phyloP scores from a whole-genome alignment of 2,329 filamentous ascomycete genomes.

The Akanthomyces dipterigenus region DNA sequence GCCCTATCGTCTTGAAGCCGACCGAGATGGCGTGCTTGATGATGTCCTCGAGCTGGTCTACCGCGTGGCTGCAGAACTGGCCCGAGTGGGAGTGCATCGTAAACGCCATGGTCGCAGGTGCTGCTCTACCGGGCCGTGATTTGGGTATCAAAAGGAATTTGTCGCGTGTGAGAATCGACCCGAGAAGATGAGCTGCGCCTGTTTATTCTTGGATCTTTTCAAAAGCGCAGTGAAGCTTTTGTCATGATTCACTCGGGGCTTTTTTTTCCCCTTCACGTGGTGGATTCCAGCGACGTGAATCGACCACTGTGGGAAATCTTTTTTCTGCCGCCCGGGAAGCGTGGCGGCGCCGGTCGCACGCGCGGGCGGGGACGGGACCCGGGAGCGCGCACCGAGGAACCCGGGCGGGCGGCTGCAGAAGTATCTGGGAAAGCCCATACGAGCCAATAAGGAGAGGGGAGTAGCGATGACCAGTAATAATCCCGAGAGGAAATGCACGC shows the following conservation, averaged over 20 bases:
- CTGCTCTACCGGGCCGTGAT: no score
- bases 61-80: slow-evolving; percentile 92
- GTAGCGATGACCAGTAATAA: not conserved
- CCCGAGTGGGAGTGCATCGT: slow-evolving; percentile 98
- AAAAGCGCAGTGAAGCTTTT: not conserved
- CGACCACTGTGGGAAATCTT: slow-evolving; percentile 6
- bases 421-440: not conserved
- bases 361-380: not conserved
- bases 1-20: slow-evolving; percentile 74
- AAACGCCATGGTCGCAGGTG: slow-evolving; percentile 64
- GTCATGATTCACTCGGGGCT: not conserved
- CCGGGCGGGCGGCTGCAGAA: not conserved
- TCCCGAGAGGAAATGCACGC: not conserved
- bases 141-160: no score
- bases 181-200: no score
- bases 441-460: not conserved
- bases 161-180: no score
- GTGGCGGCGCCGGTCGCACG: not conserved
- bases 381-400: slow-evolving; percentile 1
- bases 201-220: no score
- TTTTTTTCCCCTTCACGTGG: slow-evolving; percentile 2
- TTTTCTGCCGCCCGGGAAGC: not conserved
- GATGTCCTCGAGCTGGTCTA: slow-evolving; percentile 76
- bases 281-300: slow-evolving; percentile 8
- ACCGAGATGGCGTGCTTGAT: slow-evolving; percentile 70